These are phyloP conservation scores for Neurospora sp. DNA, from an alignment of 495 filamentous ascomycete species.

Conservation along the genomic window DNA sequence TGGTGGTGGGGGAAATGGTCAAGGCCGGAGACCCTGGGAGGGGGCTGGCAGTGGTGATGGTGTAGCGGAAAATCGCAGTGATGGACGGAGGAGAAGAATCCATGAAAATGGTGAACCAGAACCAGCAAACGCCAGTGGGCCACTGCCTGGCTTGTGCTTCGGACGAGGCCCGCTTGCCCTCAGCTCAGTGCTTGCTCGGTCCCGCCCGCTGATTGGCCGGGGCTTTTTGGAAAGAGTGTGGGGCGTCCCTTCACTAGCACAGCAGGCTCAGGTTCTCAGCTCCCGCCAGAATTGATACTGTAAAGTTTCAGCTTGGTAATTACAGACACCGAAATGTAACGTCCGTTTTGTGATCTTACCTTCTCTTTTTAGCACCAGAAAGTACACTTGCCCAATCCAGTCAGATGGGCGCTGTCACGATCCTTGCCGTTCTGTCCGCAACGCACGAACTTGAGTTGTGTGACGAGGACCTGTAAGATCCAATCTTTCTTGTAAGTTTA, in stretches of 20 bases:
- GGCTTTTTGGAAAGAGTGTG: neutral
- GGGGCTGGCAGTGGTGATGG: conserved; percentile 22
- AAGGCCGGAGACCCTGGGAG: conserved; percentile 18
- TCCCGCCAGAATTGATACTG: neutral
- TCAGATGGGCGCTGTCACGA: neutral
- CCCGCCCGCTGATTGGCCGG: neutral
- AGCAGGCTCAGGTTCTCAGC: neutral
- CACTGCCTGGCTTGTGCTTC: conserved; percentile 19
- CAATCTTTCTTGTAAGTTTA: neutral
- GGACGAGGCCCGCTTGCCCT: neutral
- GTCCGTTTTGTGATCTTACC: neutral
- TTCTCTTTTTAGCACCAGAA: neutral
- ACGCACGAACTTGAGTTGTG: neutral
- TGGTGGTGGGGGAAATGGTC: conserved; percentile 15
- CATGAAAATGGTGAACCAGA: conserved; percentile 25
- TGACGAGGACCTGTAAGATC: neutral
- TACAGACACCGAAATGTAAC: neutral
- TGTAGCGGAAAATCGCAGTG: conserved; percentile 27
- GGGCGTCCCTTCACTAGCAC: neutral
- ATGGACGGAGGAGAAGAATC: conserved; percentile 24
- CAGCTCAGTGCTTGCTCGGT: neutral
- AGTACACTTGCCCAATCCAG: neutral
- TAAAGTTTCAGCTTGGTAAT: neutral
- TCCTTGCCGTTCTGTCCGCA: neutral
- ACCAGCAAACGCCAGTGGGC: conserved; percentile 5